A percentile compares a stretch with the other conserved stretches of the same genome.
These are phyloP conservation scores for Dryadomyces quercus-mongolicae DNA, from an alignment of 2,329 filamentous ascomycete genomes.

Conservation along the genomic window DNA sequence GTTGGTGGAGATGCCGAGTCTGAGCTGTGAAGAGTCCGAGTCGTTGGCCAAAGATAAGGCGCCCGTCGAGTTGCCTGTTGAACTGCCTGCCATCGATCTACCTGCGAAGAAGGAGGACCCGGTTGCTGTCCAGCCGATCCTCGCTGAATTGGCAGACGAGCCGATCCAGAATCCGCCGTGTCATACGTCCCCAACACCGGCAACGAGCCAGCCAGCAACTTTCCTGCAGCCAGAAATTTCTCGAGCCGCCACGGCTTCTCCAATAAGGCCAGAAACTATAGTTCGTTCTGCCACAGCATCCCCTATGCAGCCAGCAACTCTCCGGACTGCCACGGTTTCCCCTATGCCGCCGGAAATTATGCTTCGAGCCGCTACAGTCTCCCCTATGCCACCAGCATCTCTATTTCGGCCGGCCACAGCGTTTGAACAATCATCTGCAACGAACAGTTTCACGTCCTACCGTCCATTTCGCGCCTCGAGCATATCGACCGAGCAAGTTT, in stretches of 20 bases:
- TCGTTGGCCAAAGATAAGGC: too few relatives aligned
- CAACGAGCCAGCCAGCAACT: neutral
- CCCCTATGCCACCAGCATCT: neutral
- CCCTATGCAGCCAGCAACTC: neutral
- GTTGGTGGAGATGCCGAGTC: conserved; percentile 28
- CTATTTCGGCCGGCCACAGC: neutral
- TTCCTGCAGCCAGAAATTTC: neutral
- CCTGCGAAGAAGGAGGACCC: conserved; percentile 9
- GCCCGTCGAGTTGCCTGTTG: conserved; percentile 29
- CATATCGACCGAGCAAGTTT: neutral
- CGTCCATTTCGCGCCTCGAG: conserved; percentile 3
- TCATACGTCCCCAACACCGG: neutral
- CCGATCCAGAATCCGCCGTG: conserved; percentile 8
- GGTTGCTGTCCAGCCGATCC: conserved; percentile 7
- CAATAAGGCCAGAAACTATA: too few relatives aligned
- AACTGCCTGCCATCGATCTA: conserved; percentile 30
- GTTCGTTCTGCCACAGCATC: conserved; percentile 10
- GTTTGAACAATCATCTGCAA: neutral
- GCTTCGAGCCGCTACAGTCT: too few relatives aligned
- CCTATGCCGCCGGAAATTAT: too few relatives aligned
- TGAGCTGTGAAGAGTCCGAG: conserved; percentile 24
- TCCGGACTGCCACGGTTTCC: too few relatives aligned
- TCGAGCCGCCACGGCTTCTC: too few relatives aligned
- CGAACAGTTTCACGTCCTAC: neutral
- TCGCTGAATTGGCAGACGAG: conserved; percentile 27